phyloP scores from a whole-genome alignment of 1,139 yeast species.

The Candida sanyaensis region DNA sequence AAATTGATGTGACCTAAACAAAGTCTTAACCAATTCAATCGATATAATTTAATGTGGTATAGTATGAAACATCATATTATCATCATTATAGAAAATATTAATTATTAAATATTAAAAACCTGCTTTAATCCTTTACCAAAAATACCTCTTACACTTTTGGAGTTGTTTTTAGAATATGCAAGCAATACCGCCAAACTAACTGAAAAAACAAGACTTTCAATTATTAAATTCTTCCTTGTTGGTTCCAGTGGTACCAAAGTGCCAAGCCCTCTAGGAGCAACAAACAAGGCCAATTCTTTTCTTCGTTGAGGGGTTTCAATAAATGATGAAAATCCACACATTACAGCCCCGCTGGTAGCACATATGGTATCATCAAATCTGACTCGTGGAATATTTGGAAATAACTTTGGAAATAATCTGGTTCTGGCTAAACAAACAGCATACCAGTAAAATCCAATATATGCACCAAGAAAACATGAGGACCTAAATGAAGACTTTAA shows the following conservation, averaged over 20 bases:
- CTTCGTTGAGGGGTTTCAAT: constrained; percentile 35
- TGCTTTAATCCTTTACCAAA: constrained; percentile 33
- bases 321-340: constrained; percentile 37
- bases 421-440: constrained; percentile 38
- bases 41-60: too few relatives aligned
- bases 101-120: constrained; percentile 20
- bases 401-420: constrained; percentile 29
- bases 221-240: constrained; percentile 24
- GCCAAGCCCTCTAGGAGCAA: constrained; percentile 40
- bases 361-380: constrained; percentile 33
- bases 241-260: constrained; percentile 32
- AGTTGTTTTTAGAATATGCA: constrained; percentile 30
- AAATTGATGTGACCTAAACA: too few relatives aligned
- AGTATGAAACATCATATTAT: too few relatives aligned
- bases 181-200: constrained; percentile 36
- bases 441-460: constrained; percentile 37
- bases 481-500: constrained; percentile 28
- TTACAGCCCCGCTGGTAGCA: constrained; percentile 31
- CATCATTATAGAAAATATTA: background rate
- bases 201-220: constrained; percentile 33
- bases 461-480: constrained; percentile 35
- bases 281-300: constrained; percentile 42
- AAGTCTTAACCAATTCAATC: too few relatives aligned
- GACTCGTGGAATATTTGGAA: constrained; percentile 29
- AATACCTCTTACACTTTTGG: constrained; percentile 34